These are phyloP conservation scores for Viola pubescens DNA, from an alignment of 441 rosid species.

Conservation along the genomic window DNA sequence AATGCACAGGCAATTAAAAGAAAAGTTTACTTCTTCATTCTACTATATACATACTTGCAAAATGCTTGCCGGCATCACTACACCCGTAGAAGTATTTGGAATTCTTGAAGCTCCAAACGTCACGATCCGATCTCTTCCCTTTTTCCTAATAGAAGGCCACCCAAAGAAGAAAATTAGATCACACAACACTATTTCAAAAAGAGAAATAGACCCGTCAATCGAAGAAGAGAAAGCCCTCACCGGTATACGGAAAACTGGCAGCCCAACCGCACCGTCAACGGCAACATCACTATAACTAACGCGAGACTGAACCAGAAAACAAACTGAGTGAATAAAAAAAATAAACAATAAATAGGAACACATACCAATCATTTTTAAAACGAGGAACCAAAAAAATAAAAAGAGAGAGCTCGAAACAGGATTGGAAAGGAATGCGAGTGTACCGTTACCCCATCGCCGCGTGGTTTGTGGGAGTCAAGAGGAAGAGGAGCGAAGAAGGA, in stretches of 20 bases:
- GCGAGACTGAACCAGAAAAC: slow-evolving; percentile 16
- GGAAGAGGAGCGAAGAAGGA: slow-evolving; percentile 59
- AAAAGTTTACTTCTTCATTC: background rate
- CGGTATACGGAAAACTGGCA: slow-evolving; percentile 44
- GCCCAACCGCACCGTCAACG: slow-evolving; percentile 16
- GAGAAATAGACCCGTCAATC: background rate
- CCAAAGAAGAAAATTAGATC: slow-evolving; percentile 4
- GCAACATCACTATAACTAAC: slow-evolving; percentile 12
- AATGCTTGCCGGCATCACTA: slow-evolving; percentile 63
- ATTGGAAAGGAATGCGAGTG: background rate
- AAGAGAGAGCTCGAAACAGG: background rate
- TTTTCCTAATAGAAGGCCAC: slow-evolving; percentile 28
- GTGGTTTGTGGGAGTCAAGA: slow-evolving; percentile 29
- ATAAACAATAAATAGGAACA: background rate
- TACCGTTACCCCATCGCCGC: slow-evolving; percentile 26
- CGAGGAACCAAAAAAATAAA: background rate
- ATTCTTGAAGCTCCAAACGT: slow-evolving; percentile 68
- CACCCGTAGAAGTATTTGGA: slow-evolving; percentile 62
- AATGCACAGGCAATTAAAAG: background rate
- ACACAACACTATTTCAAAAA: background rate
- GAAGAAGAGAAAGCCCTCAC: slow-evolving; percentile 35
- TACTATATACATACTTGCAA: slow-evolving; percentile 40
- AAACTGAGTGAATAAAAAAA: background rate
- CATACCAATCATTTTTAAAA: background rate
- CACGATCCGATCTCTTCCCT: slow-evolving; percentile 64